These are phyloP conservation scores for Mycena galopus DNA, from an alignment of 768 basidiomycete genomes.

Conservation along the genomic window DNA sequence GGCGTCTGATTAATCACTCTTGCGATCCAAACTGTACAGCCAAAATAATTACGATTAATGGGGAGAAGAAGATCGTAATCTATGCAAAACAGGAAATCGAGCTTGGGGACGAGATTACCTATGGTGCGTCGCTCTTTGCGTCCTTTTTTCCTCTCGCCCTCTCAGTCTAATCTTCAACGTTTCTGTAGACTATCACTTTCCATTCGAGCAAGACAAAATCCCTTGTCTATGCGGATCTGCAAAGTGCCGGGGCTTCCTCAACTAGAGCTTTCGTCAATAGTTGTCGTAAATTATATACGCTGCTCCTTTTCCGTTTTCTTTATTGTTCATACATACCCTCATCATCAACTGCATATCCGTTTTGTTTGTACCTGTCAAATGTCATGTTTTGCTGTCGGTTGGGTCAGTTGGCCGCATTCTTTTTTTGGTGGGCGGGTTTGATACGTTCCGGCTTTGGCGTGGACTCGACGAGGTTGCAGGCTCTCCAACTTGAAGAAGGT, in stretches of 20 bases:
- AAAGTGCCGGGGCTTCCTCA: slow-evolving; percentile 95
- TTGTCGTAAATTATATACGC: slow-evolving; percentile 39
- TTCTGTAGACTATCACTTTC: slow-evolving; percentile 94
- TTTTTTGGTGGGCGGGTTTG: too few species aligned
- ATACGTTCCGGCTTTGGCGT: too few species aligned
- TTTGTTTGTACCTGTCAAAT: slow-evolving; percentile 34
- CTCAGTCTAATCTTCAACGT: not conserved
- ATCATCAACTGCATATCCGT: slow-evolving; percentile 28
- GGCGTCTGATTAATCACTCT: slow-evolving; percentile 98
- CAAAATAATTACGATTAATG: slow-evolving; percentile 91
- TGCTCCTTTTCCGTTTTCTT: slow-evolving; percentile 30
- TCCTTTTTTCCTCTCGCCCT: not conserved
- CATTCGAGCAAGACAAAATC: slow-evolving; percentile 98
- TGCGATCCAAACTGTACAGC: slow-evolving; percentile 96
- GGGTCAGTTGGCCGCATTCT: not conserved
- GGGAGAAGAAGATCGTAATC: slow-evolving; percentile 98
- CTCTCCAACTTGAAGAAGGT: too few species aligned
- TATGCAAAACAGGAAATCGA: slow-evolving; percentile 98
- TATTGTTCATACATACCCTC: slow-evolving; percentile 23
- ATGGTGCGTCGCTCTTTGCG: slow-evolving; percentile 66
- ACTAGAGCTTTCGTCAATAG: slow-evolving; percentile 68
- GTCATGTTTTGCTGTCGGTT: slow-evolving; percentile 19
- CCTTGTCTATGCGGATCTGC: slow-evolving; percentile 91
- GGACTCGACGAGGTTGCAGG: too few species aligned
- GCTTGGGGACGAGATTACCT: slow-evolving; percentile 97